These are phyloP conservation scores for Camillea tinctor DNA, from an alignment of 2,329 filamentous ascomycete species.

Conservation along the genomic window DNA sequence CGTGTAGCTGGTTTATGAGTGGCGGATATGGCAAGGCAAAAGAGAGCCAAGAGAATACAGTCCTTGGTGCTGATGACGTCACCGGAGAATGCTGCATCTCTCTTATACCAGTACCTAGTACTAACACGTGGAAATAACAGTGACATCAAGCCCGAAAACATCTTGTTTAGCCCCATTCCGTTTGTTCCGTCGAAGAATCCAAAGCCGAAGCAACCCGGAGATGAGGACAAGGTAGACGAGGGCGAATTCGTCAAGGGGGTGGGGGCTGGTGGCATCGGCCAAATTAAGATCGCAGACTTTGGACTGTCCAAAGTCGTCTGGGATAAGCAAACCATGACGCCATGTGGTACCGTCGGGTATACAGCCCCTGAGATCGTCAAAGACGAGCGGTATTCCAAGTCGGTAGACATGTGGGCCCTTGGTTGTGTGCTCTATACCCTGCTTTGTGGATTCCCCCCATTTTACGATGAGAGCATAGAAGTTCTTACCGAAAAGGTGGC, in stretches of 20 bases:
- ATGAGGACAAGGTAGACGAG: conserved; percentile 96
- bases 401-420: conserved; percentile 98
- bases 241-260: conserved; percentile 83
- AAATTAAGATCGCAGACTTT: conserved; percentile 97
- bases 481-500: conserved; percentile 97
- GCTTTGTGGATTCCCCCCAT: conserved; percentile 95
- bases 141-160: conserved; percentile 98
- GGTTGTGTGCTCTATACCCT: conserved; percentile 96
- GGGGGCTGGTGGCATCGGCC: conserved; percentile 86
- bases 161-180: conserved; percentile 85
- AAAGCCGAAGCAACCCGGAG: conserved; percentile 78
- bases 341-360: conserved; percentile 97
- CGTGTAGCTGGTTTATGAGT: not conserved
- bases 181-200: conserved; percentile 77
- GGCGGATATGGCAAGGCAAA: not conserved
- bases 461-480: conserved; percentile 98
- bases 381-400: conserved; percentile 97
- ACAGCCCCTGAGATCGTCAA: conserved; percentile 98
- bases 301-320: conserved; percentile 97
- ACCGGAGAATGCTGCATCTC: conserved; percentile 24
- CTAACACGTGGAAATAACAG: conserved; percentile 46
- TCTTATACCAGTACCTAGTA: conserved; percentile 1
- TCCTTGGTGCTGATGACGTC: conserved; percentile 28
- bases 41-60: too few species aligned
- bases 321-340: conserved; percentile 98